Percentiles rank a stretch among this genome's conserved stretches.
phyloP scores from a whole-genome alignment of 176 grass and related monocot genomes.

The Aegilops speltoides region DNA sequence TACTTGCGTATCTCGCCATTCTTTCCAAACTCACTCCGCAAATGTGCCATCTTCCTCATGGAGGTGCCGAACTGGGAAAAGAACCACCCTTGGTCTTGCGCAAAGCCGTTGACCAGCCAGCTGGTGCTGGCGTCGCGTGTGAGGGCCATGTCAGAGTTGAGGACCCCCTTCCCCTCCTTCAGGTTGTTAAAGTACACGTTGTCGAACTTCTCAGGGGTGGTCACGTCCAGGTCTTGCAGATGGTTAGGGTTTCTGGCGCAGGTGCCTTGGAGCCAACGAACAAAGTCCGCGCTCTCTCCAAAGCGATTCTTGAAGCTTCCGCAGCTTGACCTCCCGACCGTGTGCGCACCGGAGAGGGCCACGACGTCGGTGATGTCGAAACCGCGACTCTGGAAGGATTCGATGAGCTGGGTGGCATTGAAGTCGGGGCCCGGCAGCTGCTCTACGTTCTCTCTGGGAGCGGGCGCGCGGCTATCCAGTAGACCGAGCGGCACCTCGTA shows the following conservation, averaged over 20 bases:
- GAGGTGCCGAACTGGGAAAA: neutral
- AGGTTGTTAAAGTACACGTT: neutral
- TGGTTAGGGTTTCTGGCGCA: too few species aligned
- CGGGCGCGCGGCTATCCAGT: neutral
- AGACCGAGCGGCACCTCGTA: neutral
- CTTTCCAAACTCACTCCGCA: neutral
- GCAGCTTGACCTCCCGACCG: too few species aligned
- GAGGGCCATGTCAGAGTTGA: neutral
- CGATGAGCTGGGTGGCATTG: neutral
- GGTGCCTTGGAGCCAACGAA: too few species aligned
- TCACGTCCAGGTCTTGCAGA: too few species aligned
- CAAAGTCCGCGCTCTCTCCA: too few species aligned
- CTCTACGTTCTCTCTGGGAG: too few species aligned
- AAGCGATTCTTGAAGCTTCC: too few species aligned
- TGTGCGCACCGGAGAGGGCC: too few species aligned
- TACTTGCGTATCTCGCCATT: neutral
- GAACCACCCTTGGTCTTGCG: neutral
- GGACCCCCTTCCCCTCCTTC: neutral
- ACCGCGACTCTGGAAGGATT: neutral
- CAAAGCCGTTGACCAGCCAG: neutral
- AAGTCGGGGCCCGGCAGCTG: neutral
- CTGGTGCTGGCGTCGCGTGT: neutral
- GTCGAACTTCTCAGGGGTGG: too few species aligned
- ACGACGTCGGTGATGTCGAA: neutral
- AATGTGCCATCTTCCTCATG: neutral